Percentiles rank a stretch among this genome's conserved stretches.
These are phyloP conservation scores for Podospora conica DNA, from an alignment of 495 filamentous ascomycete species.

Conservation along the genomic window DNA sequence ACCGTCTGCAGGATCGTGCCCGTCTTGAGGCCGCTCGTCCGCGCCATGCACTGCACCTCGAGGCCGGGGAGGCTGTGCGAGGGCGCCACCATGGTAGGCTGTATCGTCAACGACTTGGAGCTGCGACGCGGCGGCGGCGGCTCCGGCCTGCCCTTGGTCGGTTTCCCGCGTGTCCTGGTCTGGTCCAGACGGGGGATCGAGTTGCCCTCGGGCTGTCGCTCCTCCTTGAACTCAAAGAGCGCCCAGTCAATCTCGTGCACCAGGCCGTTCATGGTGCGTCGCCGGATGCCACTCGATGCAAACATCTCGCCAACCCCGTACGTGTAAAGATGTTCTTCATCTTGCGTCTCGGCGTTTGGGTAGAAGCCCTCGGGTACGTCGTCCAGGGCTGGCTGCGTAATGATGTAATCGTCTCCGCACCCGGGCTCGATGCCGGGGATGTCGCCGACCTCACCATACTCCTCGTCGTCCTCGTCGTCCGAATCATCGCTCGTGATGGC, in stretches of 20 bases:
- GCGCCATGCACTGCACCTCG: conserved; percentile 82
- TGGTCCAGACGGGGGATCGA: conserved; percentile 43
- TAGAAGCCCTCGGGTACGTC: conserved; percentile 81
- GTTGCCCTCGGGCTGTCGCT: conserved; percentile 66
- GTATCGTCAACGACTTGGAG: conserved; percentile 13
- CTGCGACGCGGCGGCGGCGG: conserved; percentile 1
- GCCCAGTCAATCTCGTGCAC: conserved; percentile 97
- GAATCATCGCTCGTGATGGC: conserved; percentile 41
- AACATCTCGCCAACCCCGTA: conserved; percentile 77
- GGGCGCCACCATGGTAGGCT: conserved; percentile 40
- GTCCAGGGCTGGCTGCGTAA: conserved; percentile 84
- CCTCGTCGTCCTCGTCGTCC: conserved; percentile 38
- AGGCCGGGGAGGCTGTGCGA: conserved; percentile 55
- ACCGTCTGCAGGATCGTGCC: conserved; percentile 70
- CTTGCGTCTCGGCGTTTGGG: conserved; percentile 41
- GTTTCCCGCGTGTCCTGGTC: conserved; percentile 36
- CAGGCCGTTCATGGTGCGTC: conserved; percentile 54
- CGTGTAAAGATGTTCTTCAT: conserved; percentile 62
- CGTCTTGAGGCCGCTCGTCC: conserved; percentile 76
- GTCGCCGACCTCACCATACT: conserved; percentile 63
- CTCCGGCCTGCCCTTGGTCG: conserved; percentile 11
- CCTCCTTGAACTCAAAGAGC: conserved; percentile 70
- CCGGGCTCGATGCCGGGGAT: conserved; percentile 73
- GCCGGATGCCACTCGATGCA: conserved; percentile 79
- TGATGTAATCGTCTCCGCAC: conserved; percentile 62